A percentile compares a stretch with the other conserved stretches of the same genome.
These are phyloP conservation scores for Mycena metata DNA, from an alignment of 768 basidiomycete genomes.

Conservation along the genomic window DNA sequence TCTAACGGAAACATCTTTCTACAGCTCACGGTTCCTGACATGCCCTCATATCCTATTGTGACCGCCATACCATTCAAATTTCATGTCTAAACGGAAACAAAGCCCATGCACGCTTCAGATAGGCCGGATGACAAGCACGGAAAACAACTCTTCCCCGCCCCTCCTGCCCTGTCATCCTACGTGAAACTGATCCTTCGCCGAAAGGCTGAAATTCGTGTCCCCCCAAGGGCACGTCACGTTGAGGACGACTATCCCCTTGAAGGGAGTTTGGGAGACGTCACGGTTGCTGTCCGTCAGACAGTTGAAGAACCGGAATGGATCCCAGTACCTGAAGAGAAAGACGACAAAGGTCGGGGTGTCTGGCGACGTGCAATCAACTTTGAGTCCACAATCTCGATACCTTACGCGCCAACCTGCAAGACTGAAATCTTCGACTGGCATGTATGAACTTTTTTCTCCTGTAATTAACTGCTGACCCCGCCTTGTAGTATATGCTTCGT, in stretches of 20 bases:
- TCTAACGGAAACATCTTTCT: no score
- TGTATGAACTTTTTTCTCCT: neutral
- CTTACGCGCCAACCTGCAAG: conserved; percentile 25
- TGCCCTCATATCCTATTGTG: conserved; percentile 22
- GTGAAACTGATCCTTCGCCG: conserved; percentile 21
- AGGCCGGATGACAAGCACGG: conserved; percentile 27
- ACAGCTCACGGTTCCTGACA: conserved; percentile 23
- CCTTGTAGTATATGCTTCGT: conserved; percentile 20
- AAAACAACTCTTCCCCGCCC: conserved; percentile 31
- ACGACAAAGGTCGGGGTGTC: conserved; percentile 22
- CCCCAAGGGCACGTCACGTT: neutral
- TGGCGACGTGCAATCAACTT: conserved; percentile 33
- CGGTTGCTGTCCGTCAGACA: conserved; percentile 12
- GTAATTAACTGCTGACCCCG: neutral
- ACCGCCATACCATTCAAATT: conserved; percentile 30
- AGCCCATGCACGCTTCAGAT: conserved; percentile 19
- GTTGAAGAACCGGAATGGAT: conserved; percentile 32
- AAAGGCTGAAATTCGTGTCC: conserved; percentile 3
- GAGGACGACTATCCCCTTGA: conserved; percentile 8
- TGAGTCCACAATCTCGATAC: conserved; percentile 13
- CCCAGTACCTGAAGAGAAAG: conserved; percentile 2
- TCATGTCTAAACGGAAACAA: conserved; percentile 27
- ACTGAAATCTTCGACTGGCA: conserved; percentile 25
- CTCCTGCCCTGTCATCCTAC: conserved; percentile 23
- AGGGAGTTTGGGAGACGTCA: conserved; percentile 27